Percentiles rank a stretch among this genome's conserved stretches.
Conservation (phyloP, 805 yeast species). For the Suhomyces emberorum region DNA sequence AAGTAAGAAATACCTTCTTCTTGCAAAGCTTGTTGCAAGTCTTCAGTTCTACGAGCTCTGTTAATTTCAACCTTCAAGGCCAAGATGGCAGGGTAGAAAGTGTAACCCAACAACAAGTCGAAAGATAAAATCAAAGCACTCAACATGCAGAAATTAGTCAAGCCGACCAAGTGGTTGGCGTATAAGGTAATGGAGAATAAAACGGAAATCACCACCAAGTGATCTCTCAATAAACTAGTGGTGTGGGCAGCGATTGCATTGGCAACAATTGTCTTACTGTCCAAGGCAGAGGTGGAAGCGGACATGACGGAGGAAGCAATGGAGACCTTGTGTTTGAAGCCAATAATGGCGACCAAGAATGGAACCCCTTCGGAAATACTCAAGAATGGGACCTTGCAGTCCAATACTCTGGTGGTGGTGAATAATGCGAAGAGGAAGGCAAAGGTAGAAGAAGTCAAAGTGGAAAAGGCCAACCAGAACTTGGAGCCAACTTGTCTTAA, state of each 20-base stretch:
- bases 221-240: slow-evolving; percentile 66
- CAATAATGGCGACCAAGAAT: slow-evolving; percentile 85
- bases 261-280: slow-evolving; percentile 43
- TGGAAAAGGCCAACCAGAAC: slow-evolving; percentile 81
- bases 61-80: slow-evolving; percentile 86
- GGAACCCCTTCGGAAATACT: slow-evolving; percentile 90
- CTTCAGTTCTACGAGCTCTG: slow-evolving; percentile 76
- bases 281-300: slow-evolving; percentile 28
- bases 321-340: slow-evolving; percentile 80
- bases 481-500: slow-evolving; percentile 78
- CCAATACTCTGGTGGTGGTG: slow-evolving; percentile 54
- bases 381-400: slow-evolving; percentile 63
- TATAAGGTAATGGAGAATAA: slow-evolving; percentile 64
- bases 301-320: slow-evolving; percentile 60
- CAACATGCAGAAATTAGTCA: slow-evolving; percentile 77
- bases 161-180: slow-evolving; percentile 65
- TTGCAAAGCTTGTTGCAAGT: slow-evolving; percentile 74
- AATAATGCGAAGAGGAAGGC: slow-evolving; percentile 77
- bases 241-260: slow-evolving; percentile 42
- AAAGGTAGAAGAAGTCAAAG: slow-evolving; percentile 72
- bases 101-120: slow-evolving; percentile 70
- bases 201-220: slow-evolving; percentile 66
- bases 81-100: slow-evolving; percentile 80
- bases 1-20: slow-evolving; percentile 84
- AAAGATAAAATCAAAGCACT: slow-evolving; percentile 64